Evolutionary conservation across 2,329 filamentous ascomycete species (phyloP).

Genomic region (Chaetomium strumarium): DNA sequence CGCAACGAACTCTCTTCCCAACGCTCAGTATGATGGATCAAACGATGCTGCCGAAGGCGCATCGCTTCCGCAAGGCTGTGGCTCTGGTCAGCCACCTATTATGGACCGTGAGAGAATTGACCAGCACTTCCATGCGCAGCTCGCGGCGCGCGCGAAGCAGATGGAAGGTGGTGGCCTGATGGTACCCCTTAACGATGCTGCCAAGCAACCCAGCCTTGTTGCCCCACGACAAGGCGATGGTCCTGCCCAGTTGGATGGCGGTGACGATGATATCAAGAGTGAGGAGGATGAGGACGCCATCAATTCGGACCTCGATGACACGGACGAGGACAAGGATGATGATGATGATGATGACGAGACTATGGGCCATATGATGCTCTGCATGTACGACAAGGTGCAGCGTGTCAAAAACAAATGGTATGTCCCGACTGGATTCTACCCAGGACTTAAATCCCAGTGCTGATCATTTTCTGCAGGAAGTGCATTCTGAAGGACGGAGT

Average conservation of each 20-base stretch:
- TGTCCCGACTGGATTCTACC: slow-evolving; percentile 23
- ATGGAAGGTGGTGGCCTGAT: slow-evolving; percentile 74
- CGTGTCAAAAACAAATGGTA: slow-evolving; percentile 97
- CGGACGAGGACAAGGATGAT: slow-evolving; percentile 77
- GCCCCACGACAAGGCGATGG: slow-evolving; percentile 16
- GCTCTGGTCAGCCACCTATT: slow-evolving; percentile 45
- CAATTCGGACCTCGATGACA: slow-evolving; percentile 95
- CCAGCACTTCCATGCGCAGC: slow-evolving; percentile 60
- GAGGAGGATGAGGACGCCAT: slow-evolving; percentile 87
- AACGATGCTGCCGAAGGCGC: slow-evolving; percentile 55
- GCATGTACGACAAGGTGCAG: slow-evolving; percentile 99
- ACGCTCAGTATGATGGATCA: slow-evolving; percentile 70
- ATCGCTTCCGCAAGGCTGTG: slow-evolving; percentile 49
- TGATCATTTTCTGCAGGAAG: slow-evolving; percentile 58
- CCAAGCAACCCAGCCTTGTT: slow-evolving; percentile 32
- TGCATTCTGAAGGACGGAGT: slow-evolving; percentile 97
- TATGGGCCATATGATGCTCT: slow-evolving; percentile 88
- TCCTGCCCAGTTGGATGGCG: slow-evolving; percentile 54
- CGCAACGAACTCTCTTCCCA: slow-evolving; percentile 37
- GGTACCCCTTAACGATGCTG: slow-evolving; percentile 59
- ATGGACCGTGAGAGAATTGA: slow-evolving; percentile 61
- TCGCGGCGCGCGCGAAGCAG: slow-evolving; percentile 57
- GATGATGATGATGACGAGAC: slow-evolving; percentile 84
- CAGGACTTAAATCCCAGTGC: not conserved
- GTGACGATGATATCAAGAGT: slow-evolving; percentile 49